These are phyloP conservation scores for Globisporangium cylindrosporum DNA, from an alignment of 352 stramenopile genomes.

Conservation along the genomic window DNA sequence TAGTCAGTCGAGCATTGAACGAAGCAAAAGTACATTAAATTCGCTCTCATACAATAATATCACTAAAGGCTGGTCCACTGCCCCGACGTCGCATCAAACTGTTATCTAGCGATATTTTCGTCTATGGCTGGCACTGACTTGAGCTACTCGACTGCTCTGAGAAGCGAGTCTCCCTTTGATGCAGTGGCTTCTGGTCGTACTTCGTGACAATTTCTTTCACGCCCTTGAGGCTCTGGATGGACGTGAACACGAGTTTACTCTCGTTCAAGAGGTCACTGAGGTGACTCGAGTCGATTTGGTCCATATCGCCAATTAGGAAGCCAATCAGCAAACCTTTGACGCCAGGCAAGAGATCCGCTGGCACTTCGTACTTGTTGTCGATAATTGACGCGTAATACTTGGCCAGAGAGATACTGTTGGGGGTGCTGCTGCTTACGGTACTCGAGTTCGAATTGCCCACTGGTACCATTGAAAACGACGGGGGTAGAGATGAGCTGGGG, in stretches of 20 bases:
- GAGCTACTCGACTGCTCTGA: not conserved
- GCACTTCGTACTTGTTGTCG: not conserved
- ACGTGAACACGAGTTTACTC: not conserved
- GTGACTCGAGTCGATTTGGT: not conserved
- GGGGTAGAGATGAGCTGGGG: not conserved
- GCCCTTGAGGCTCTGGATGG: not conserved
- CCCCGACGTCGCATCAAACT: no score
- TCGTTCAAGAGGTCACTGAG: not conserved
- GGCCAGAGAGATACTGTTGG: not conserved
- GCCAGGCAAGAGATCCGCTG: not conserved
- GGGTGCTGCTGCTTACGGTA: not conserved
- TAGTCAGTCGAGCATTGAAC: no score
- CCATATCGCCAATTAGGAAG: not conserved
- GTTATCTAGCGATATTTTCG: no score
- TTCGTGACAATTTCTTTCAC: not conserved
- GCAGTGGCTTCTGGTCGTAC: not conserved
- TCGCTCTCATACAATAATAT: no score
- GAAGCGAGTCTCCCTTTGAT: not conserved
- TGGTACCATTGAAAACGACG: not conserved
- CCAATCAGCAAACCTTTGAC: not conserved
- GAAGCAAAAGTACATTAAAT: no score
- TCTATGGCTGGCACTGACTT: not conserved
- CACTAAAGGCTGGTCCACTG: no score
- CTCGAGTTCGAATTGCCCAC: not conserved
- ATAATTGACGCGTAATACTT: not conserved